phyloP scores from a whole-genome alignment of 1,284 basidiomycete species.

The Acaromyces ingoldii region DNA sequence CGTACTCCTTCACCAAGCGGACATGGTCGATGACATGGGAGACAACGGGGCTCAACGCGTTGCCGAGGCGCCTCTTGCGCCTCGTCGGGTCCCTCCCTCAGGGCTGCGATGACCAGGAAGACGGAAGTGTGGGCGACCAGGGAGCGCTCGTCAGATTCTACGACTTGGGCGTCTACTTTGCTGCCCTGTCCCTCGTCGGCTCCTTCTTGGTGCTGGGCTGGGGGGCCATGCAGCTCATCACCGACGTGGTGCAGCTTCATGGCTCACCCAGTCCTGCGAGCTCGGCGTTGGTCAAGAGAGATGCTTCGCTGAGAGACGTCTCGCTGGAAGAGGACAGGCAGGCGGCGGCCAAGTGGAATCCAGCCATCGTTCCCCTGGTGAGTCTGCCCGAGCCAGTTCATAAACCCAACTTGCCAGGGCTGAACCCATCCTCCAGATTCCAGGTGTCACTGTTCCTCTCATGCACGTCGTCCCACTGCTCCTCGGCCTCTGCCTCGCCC shows the following conservation, averaged over 20 bases:
- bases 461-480: constrained; percentile 5
- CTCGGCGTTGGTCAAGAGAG: not conserved
- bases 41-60: not conserved
- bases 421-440: constrained; percentile 2
- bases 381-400: not conserved
- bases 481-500: not conserved
- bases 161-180: not conserved
- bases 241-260: not conserved
- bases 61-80: not conserved
- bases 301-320: not conserved
- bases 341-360: not conserved
- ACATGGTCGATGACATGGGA: not conserved
- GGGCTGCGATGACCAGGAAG: not conserved
- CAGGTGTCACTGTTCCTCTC: constrained; percentile 10
- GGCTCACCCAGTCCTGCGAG: not conserved
- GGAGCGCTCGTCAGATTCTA: not conserved
- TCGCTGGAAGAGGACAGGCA: not conserved
- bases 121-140: not conserved
- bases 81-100: not conserved
- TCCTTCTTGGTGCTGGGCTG: not conserved
- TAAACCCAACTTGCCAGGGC: not conserved
- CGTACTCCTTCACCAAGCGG: too few species aligned
- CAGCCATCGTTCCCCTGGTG: not conserved
- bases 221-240: not conserved
- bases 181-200: not conserved